Percentiles rank a stretch among this genome's conserved stretches.
Evolutionary conservation across 2,329 filamentous ascomycete genomes (phyloP).

Genomic region (Colletotrichum cuscutae): DNA sequence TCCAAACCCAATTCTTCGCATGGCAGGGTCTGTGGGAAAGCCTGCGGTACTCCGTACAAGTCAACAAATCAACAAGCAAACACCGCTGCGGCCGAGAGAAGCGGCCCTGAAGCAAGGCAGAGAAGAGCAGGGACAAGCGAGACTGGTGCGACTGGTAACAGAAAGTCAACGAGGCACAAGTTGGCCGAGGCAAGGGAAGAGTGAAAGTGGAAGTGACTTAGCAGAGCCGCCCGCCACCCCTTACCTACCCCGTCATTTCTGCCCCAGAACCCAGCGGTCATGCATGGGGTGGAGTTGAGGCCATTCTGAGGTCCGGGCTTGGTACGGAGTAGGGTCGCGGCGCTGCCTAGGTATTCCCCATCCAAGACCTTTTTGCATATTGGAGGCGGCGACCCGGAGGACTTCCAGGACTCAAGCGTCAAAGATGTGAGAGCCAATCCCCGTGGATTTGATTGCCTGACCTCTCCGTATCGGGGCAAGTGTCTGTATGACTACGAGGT

Average conservation of each 20-base stretch:
- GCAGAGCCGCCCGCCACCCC: not conserved
- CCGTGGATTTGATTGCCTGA: not conserved
- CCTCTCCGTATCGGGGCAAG: not conserved
- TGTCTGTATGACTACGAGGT: not conserved
- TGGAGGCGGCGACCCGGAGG: not conserved
- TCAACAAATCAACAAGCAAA: not conserved
- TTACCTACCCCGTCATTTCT: not conserved
- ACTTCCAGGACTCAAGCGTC: too few species aligned
- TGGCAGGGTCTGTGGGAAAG: not conserved
- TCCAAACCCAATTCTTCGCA: not conserved
- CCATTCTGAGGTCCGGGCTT: conserved; percentile 15
- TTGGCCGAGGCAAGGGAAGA: not conserved
- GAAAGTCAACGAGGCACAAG: not conserved
- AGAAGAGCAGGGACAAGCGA: not conserved
- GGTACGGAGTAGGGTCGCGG: not conserved
- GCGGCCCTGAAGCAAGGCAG: not conserved
- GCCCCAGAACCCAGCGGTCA: not conserved
- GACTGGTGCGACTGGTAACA: too few species aligned
- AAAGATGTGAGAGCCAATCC: not conserved
- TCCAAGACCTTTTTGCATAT: not conserved
- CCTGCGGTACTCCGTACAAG: not conserved
- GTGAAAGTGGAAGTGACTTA: not conserved
- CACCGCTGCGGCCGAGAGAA: not conserved
- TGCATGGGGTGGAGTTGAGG: not conserved
- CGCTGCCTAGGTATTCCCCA: not conserved